phyloP scores from a whole-genome alignment of 768 basidiomycete species.

The Amanita molliuscula region DNA sequence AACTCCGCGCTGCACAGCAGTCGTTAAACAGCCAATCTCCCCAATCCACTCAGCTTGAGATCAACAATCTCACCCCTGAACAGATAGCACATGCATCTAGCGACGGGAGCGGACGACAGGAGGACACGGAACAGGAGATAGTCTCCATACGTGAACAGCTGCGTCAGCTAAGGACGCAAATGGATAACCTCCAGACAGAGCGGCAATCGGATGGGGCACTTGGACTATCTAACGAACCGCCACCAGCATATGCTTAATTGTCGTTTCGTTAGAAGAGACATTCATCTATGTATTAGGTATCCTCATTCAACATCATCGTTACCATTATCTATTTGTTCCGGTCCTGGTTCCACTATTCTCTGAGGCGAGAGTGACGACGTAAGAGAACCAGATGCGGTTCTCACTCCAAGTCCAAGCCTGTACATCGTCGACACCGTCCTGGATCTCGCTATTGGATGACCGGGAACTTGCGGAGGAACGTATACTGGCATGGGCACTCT shows the following conservation, averaged over 20 bases:
- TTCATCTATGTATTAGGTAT: too few species aligned
- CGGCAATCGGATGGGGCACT: constrained; percentile 8
- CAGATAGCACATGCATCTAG: background rate
- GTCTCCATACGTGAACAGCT: constrained; percentile 5
- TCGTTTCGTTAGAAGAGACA: too few species aligned
- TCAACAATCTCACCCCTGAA: background rate
- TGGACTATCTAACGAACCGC: constrained; percentile 4
- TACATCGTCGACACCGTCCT: constrained; percentile 55
- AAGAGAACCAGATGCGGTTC: constrained; percentile 18
- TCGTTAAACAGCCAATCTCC: background rate
- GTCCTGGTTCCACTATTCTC: background rate
- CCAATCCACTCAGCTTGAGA: background rate
- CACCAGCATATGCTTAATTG: background rate
- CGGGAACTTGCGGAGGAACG: constrained; percentile 5
- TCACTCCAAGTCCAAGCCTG: constrained; percentile 47
- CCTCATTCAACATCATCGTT: constrained; percentile 3
- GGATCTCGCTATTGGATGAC: constrained; percentile 18
- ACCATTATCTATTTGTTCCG: background rate
- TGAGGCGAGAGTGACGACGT: constrained; percentile 4
- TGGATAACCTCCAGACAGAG: constrained; percentile 7
- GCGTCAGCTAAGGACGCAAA: constrained; percentile 7
- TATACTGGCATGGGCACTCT: constrained; percentile 52
- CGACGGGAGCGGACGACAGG: background rate
- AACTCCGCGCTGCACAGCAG: background rate
- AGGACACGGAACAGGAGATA: background rate